A percentile compares a stretch with the other conserved stretches of the same genome.
phyloP scores from a whole-genome alignment of 192 early-diverging fungal species.

The Chytriomyces sp. region DNA sequence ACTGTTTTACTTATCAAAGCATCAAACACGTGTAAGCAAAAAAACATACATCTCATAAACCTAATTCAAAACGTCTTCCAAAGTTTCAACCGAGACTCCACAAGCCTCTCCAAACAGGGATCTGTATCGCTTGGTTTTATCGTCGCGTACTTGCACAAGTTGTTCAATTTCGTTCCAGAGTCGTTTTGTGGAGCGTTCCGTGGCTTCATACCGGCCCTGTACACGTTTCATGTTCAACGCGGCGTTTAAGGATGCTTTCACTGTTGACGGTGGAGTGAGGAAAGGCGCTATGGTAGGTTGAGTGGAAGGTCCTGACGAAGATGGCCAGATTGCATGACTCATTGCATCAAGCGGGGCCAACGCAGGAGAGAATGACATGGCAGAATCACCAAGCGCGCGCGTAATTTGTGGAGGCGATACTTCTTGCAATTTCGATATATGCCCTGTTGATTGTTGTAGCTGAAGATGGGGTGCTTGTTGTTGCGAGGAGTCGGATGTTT shows the following conservation, averaged over 20 bases:
- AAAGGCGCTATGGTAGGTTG: not conserved
- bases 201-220: not conserved
- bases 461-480: no score
- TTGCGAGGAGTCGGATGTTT: no score
- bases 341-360: not conserved
- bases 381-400: not conserved
- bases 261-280: not conserved
- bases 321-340: no score
- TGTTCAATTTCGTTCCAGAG: conserved; percentile 23
- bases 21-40: no score
- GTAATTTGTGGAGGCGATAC: not conserved
- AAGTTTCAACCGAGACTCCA: not conserved
- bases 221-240: not conserved
- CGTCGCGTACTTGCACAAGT: not conserved
- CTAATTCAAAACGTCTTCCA: conserved; percentile 8
- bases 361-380: not conserved
- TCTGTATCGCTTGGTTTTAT: conserved; percentile 28
- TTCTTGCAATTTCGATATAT: no score
- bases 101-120: conserved; percentile 24
- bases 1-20: no score
- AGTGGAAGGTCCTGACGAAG: no score
- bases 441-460: no score
- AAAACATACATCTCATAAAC: no score
- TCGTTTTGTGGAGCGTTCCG: conserved; percentile 5
- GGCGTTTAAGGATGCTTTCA: not conserved